Base-by-base conservation (phyloP, 768 basidiomycete species). In the Exidia glandulosa region DNA sequence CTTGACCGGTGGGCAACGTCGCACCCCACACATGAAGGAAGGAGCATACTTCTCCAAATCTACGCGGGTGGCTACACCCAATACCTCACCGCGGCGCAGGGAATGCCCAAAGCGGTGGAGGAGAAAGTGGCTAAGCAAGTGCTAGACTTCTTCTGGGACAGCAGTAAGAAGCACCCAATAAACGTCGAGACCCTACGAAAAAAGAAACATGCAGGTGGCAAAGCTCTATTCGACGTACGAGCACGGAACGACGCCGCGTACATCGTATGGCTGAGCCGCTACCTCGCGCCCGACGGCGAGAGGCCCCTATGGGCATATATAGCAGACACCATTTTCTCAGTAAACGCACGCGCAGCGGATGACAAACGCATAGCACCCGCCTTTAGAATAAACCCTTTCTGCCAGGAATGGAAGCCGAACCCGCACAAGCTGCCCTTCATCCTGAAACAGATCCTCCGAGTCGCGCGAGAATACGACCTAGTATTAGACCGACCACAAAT, bases 11-110 rank as follows among this genome's bases (percentile, higher is more conserved):
- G 73, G 74, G 61, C 57, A 2, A 62, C 54, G 47, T 65, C 63
- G 2, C 62, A 70, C 52, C 75, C 74, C 0, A 72, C 72, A 0
- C 59, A 70, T 23, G 65, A 72, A 47, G 74, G 73, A 0, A 34
- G 65, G 55, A 32, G 61, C 0, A 63, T 69, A 0, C 66, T 73
- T 7, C 33, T 66, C 2, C 64, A 68, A 31, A 70, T 73, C 64
- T 63, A 63, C 3, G 59, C 72, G 0, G 74, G 70, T 0, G 71
- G 73, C 0, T 65, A 65, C 36, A 74, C 75, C 0, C 74, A 76
- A 57, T 77, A 74, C 65, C 61, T 71, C 0, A 68, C 72, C 0
- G 48, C 64, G 54, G 73, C 73, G 0, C 73, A 77, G 60, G 73
- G 72, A 0, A 76, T 77, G 75, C 75, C 75, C 0, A 56, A 63